Evolutionary conservation across 2,329 filamentous ascomycete species (phyloP).

Genomic region (Aspergillus transmontanensis): DNA sequence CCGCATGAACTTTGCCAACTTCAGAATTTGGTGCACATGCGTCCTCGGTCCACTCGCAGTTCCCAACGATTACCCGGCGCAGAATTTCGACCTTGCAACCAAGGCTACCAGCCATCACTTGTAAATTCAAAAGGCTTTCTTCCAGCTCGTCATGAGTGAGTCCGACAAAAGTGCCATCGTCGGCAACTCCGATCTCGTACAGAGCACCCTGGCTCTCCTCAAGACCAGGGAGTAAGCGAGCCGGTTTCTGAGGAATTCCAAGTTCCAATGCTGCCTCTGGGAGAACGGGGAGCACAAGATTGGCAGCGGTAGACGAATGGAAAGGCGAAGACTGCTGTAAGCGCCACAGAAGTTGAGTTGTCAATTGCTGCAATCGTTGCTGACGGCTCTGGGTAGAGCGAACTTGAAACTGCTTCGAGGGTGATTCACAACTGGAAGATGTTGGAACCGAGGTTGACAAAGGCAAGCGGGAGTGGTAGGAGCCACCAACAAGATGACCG

Average conservation of each 20-base stretch:
- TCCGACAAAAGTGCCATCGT: conserved; percentile 89
- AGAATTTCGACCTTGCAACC: conserved; percentile 83
- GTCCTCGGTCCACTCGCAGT: conserved; percentile 64
- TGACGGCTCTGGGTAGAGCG: conserved; percentile 72
- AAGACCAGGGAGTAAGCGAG: conserved; percentile 68
- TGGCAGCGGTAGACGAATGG: conserved; percentile 76
- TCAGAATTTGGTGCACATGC: conserved; percentile 22
- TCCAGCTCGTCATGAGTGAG: conserved; percentile 88
- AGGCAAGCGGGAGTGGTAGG: conserved; percentile 48
- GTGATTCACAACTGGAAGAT: conserved; percentile 35
- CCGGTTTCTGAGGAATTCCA: conserved; percentile 55
- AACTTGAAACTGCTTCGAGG: conserved; percentile 41
- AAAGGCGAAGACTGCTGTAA: conserved; percentile 93
- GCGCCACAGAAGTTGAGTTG: conserved; percentile 92
- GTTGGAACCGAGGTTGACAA: conserved; percentile 24
- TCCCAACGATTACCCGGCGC: conserved; percentile 80
- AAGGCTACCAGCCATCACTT: conserved; percentile 88
- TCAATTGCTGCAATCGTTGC: conserved; percentile 83
- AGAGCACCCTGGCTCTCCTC: conserved; percentile 91
- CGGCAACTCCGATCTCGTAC: conserved; percentile 95
- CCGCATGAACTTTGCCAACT: conserved; percentile 36
- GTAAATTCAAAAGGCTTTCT: conserved; percentile 82
- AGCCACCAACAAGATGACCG: conserved; percentile 54
- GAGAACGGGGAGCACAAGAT: conserved; percentile 73
- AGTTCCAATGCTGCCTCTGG: conserved; percentile 66